Conservation (phyloP, 441 rosid species). For the Pelargonium australe region DNA sequence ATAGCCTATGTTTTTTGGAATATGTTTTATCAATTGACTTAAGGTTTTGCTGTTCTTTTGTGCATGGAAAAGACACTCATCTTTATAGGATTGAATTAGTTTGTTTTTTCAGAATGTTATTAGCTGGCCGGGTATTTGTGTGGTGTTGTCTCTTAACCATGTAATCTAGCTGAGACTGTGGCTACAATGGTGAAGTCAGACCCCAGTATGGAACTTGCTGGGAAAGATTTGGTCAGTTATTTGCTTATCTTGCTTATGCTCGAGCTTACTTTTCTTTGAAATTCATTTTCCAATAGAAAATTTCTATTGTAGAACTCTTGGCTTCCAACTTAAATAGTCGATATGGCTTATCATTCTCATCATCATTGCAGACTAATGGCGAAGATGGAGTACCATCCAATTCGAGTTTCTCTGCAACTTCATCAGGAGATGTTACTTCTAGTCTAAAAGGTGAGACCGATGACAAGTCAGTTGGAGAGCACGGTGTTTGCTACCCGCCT, state of each 20-base stretch:
- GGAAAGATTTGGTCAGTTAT: conserved; percentile 14
- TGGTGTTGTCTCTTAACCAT: conserved; percentile 12
- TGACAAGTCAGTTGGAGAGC: conserved; percentile 25
- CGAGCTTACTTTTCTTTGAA: background rate
- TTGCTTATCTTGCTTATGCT: background rate
- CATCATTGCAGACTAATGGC: conserved; percentile 26
- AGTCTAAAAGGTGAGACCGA: conserved; percentile 24
- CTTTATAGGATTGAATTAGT: no score
- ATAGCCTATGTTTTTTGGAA: background rate
- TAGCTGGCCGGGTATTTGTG: background rate
- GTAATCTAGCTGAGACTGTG: conserved; percentile 8
- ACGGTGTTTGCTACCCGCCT: conserved; percentile 25
- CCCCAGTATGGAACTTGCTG: conserved; percentile 20
- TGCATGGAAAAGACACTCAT: no score
- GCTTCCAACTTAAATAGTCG: background rate
- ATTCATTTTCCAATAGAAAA: no score
- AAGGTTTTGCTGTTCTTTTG: no score
- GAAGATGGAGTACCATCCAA: conserved; percentile 28
- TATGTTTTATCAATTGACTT: no score
- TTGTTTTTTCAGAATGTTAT: no score
- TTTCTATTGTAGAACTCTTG: background rate
- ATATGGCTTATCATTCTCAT: background rate
- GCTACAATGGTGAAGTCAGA: conserved; percentile 22
- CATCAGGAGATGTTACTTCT: conserved; percentile 21
- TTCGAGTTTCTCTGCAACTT: conserved; percentile 18